Evolutionary conservation across 1,139 yeast genomes (phyloP), one percentile per base, ranked within the genome.

Genomic region (Diutina catenulata): DNA sequence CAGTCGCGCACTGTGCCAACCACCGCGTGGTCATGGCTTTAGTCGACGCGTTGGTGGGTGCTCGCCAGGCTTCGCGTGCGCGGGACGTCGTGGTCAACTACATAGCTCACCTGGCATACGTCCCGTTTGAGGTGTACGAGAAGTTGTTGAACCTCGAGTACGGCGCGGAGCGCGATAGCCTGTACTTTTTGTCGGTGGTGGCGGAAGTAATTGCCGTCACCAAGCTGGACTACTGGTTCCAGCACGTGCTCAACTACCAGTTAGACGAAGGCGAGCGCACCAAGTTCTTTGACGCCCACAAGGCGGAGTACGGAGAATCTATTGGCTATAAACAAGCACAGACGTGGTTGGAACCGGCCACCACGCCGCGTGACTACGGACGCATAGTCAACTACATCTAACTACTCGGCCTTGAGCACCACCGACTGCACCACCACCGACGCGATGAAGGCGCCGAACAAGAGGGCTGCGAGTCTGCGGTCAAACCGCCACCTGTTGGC

Each of bases 211-310:
- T 31, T 14, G 11, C 11, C 15, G 15, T 13, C 3, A 31, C 35
- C 19, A 21, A 31, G 4, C 35, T 31, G 35, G 35, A 31, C 11
- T 31, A 31, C 25, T 31, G 35, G 35, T 31, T 31, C 13, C 13
- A 21, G n/a, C 35, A 31, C n/a, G 21, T 31, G 35, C 35, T 31
- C 14, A 20, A 31, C n/a, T 31, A 31, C 13, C 20, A 18, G 3
- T 24, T 31, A 6, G 8, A 16, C 9, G 5, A 3, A 5, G 19
- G 8, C n/a, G 21, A 24, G 16, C 20, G 21, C 5, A 9, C 3
- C 19, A n/a, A 21, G 9, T 10, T 31, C 4, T 21, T 31, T 5
- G n/a, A n/a, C 9, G 15, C n/a, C 8, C 15, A 25, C 16, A 16
- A 14, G 5, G 28, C 10, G 8, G 28, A 25, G 5, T 25, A 6